Conservation (phyloP, 441 rosid species). For the Gossypium davidsonii region DNA sequence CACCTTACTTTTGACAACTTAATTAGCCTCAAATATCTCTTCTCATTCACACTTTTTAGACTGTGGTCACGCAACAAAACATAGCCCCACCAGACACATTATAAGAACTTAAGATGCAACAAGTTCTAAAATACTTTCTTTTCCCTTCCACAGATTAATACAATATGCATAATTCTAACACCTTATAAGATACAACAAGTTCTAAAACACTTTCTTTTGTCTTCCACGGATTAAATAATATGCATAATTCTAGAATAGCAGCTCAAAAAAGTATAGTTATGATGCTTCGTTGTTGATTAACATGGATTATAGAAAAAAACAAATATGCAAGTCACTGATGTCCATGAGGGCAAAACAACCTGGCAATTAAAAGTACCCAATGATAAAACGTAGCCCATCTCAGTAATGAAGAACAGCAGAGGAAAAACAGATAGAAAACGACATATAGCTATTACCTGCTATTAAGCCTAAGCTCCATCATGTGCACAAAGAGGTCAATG, state of each 20-base stretch:
- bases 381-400: neutral
- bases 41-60: neutral
- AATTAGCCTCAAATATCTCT: neutral
- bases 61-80: neutral
- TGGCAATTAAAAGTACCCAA: neutral
- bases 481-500: slow-evolving; percentile 92
- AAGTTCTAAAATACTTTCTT: neutral
- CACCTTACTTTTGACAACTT: neutral
- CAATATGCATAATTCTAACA: neutral
- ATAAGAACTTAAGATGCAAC: neutral
- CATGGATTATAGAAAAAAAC: neutral
- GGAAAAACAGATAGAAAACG: neutral
- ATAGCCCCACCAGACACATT: neutral
- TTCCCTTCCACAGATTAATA: neutral
- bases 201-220: neutral
- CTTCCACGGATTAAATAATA: neutral
- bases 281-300: neutral
- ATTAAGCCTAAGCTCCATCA: slow-evolving; percentile 92
- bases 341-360: neutral
- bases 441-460: slow-evolving; percentile 52
- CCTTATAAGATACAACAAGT: neutral
- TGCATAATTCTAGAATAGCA: neutral
- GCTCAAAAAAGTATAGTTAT: neutral
- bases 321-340: neutral
- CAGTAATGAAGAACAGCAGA: neutral